Conservation (phyloP, 2,329 filamentous ascomycete genomes). For the Falciphora oryzae region DNA sequence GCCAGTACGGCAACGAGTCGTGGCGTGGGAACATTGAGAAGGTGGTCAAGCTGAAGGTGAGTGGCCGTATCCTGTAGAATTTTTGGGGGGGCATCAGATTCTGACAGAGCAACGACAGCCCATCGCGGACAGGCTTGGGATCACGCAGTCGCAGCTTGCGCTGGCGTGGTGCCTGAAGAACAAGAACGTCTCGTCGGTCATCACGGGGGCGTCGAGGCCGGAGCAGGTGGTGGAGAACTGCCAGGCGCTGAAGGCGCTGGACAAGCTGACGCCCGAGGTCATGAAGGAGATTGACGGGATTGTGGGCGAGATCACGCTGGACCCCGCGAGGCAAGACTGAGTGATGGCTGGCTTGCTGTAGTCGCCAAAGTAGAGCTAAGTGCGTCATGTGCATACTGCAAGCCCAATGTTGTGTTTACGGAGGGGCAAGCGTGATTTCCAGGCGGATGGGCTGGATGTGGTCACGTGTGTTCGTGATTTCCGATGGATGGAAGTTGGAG, state of each 20-base stretch:
- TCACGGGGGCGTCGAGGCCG: slow-evolving; percentile 44
- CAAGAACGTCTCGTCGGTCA: slow-evolving; percentile 45
- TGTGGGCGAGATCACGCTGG: slow-evolving; percentile 25
- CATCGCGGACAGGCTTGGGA: slow-evolving; percentile 53
- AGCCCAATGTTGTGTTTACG: too few relatives aligned
- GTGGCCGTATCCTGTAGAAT: neutral
- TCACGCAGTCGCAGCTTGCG: slow-evolving; percentile 44
- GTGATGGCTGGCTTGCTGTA: neutral
- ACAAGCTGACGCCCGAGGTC: slow-evolving; percentile 43
- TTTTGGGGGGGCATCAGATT: neutral
- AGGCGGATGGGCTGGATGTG: neutral
- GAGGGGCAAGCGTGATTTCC: neutral
- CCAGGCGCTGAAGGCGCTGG: slow-evolving; percentile 37
- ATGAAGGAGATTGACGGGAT: slow-evolving; percentile 46
- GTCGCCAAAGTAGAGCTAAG: too few relatives aligned
- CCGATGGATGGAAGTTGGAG: neutral
- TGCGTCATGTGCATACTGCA: too few relatives aligned
- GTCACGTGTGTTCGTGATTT: neutral
- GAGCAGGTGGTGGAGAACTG: slow-evolving; percentile 48
- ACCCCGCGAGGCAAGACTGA: slow-evolving; percentile 22
- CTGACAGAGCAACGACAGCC: slow-evolving; percentile 21
- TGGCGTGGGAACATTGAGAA: slow-evolving; percentile 50
- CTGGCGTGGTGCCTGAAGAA: slow-evolving; percentile 51
- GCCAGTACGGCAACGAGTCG: slow-evolving; percentile 48
- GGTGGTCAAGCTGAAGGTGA: slow-evolving; percentile 30